Evolutionary conservation across 129 eudicot genomes (phyloP), one percentile per base, ranked within the genome.

Genomic region (Smallanthus sonchifolius): DNA sequence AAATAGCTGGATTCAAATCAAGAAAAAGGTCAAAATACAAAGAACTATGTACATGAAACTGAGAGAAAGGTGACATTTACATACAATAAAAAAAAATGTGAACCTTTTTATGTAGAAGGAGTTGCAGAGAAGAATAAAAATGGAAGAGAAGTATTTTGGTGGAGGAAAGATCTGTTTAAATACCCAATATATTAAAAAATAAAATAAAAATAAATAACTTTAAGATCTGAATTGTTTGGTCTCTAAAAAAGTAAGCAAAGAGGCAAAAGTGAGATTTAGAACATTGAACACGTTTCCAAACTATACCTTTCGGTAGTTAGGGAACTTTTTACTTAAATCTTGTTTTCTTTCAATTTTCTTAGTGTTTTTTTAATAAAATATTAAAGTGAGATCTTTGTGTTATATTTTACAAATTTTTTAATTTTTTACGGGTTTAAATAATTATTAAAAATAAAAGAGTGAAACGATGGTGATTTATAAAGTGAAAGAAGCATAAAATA

Each of bases 291-390:
- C 63, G 63, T 56, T 56, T 24, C 63, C 63, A 56, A 20, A 56
- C 14, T 56, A 24, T 24, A 56, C 63, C 63, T 56, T 56, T 56
- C 32, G 63, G 63, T 56, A 56, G 63, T 56, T 56, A 56, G 63
- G 63, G 32, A 11, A 20, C 19, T 55, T 55, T 55, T n/a, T n/a
- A 51, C 10, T 20, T 4, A 52, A n/a, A 49, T 49, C 19, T 52
- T 52, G 10, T 7, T 52, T 52, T n/a, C 16, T 5, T 13, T 47
- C 13, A 11, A 2, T 14, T 8, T 47, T 47, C 54, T 13, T 13
- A 0, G 13, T 10, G 11, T 45, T 45, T n/a, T 45, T 45, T 10
- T n/a, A n/a, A 2, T 43, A 10, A 43, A 43, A 10, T 43, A 43
- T 43, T 9, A 43, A 43, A 43, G 14, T 7, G 14, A 43, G 14